Conservation (phyloP, 2,329 filamentous ascomycete species). For the Diplocarpon mali region DNA sequence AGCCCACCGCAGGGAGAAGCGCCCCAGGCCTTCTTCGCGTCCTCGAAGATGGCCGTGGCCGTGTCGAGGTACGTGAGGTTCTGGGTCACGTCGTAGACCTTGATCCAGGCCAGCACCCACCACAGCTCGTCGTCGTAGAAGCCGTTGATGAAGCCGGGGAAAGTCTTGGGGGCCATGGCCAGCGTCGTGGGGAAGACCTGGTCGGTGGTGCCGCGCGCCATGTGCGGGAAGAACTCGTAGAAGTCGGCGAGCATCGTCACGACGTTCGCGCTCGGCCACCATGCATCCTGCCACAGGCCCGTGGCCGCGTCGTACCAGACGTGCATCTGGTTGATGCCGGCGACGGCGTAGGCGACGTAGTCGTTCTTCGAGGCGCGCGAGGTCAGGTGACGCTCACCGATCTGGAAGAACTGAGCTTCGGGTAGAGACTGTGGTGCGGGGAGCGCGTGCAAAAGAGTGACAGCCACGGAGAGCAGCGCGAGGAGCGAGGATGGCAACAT, state of each 20-base stretch:
- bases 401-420: conserved; percentile 1
- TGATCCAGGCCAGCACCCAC: conserved; percentile 51
- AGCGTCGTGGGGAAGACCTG: conserved; percentile 20
- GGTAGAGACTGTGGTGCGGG: conserved; percentile 3
- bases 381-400: conserved; percentile 4
- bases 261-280: conserved; percentile 65
- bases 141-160: conserved; percentile 37
- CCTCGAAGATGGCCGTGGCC: conserved; percentile 42
- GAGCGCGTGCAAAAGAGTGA: conserved; percentile 7
- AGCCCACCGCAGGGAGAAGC: conserved; percentile 43
- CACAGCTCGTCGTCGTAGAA: conserved; percentile 53
- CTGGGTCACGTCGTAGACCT: conserved; percentile 42
- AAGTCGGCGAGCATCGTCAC: conserved; percentile 52
- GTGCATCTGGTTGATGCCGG: conserved; percentile 39
- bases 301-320: conserved; percentile 47
- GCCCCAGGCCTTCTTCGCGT: conserved; percentile 40
- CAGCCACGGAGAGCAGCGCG: conserved; percentile 5
- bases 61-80: conserved; percentile 41
- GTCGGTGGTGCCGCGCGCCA: conserved; percentile 11
- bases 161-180: conserved; percentile 20
- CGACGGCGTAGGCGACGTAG: conserved; percentile 19
- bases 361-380: conserved; percentile 8
- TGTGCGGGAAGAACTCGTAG: conserved; percentile 18
- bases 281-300: conserved; percentile 53
- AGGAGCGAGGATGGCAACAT: conserved; percentile 9